A percentile compares a stretch with the other conserved stretches of the same genome.
These are phyloP conservation scores for Batrachochytrium dendrobatidis DNA, from an alignment of 371 early-diverging fungal species.

Conservation along the genomic window DNA sequence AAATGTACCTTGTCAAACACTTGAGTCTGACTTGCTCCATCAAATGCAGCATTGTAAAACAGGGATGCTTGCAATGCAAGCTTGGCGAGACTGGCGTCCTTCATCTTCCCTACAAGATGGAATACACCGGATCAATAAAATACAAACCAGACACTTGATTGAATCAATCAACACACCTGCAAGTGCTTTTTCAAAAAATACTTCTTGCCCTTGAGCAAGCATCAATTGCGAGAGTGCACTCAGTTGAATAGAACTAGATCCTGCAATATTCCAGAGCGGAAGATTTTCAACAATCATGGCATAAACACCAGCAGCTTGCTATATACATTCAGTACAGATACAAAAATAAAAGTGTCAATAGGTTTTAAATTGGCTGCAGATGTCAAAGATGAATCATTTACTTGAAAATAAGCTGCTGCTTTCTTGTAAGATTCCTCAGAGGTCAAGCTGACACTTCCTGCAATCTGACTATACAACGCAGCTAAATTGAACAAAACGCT, in stretches of 20 bases:
- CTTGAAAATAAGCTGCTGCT: slow-evolving; percentile 72
- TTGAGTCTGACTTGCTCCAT: neutral
- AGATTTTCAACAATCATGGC: slow-evolving; percentile 51
- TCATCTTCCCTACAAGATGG: slow-evolving; percentile 54
- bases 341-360: neutral
- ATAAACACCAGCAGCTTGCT: slow-evolving; percentile 70
- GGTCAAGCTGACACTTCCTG: slow-evolving; percentile 49
- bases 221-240: slow-evolving; percentile 59
- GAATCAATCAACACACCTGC: slow-evolving; percentile 12
- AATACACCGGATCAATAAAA: neutral
- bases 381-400: slow-evolving; percentile 11
- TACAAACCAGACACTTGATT: no score
- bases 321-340: slow-evolving; percentile 1
- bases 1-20: neutral
- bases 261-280: slow-evolving; percentile 31
- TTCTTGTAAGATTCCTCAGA: slow-evolving; percentile 65
- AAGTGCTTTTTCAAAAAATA: slow-evolving; percentile 73
- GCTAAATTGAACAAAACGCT: slow-evolving; percentile 77
- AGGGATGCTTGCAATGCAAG: slow-evolving; percentile 53
- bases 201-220: slow-evolving; percentile 89
- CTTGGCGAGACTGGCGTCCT: slow-evolving; percentile 64
- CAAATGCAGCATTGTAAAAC: neutral
- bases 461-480: slow-evolving; percentile 72
- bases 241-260: slow-evolving; percentile 36
- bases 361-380: no score